These are phyloP conservation scores for Wickerhamiella brachini DNA, from an alignment of 805 yeast genomes.

Conservation along the genomic window DNA sequence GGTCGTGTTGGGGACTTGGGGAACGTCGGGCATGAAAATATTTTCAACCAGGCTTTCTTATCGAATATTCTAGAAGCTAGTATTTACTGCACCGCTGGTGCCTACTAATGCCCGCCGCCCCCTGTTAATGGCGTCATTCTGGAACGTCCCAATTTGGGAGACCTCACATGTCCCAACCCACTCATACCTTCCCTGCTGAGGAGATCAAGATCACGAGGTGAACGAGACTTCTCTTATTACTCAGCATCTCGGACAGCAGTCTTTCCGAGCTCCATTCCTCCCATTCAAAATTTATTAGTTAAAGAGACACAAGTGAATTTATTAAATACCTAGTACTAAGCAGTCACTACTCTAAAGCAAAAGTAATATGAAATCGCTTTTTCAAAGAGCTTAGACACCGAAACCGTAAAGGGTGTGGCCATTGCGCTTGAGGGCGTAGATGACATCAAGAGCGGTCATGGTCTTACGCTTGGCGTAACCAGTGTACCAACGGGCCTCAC, in stretches of 20 bases:
- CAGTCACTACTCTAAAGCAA: neutral
- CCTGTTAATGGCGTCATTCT: neutral
- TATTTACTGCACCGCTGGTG: no score
- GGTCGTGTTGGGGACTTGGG: neutral
- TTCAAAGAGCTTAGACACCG: slow-evolving; percentile 66
- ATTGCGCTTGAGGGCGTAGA: slow-evolving; percentile 98
- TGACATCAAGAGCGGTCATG: slow-evolving; percentile 96
- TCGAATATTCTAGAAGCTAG: neutral
- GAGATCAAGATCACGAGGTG: no score
- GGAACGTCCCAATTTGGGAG: neutral
- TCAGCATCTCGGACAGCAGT: no score
- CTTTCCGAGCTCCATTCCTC: neutral
- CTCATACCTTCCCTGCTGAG: no score
- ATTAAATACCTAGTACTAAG: neutral
- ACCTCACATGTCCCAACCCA: neutral
- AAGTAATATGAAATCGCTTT: neutral
- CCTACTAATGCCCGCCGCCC: no score
- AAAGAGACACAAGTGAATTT: neutral
- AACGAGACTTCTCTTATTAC: no score
- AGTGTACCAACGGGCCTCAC: slow-evolving; percentile 98
- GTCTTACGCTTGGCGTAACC: slow-evolving; percentile 99
- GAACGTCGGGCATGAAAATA: no score
- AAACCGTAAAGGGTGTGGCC: slow-evolving; percentile 99
- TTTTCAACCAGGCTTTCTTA: neutral
- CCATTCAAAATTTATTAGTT: neutral